Base-by-base conservation (phyloP, 768 basidiomycete genomes). In the Cystofilobasidium capitatum region DNA sequence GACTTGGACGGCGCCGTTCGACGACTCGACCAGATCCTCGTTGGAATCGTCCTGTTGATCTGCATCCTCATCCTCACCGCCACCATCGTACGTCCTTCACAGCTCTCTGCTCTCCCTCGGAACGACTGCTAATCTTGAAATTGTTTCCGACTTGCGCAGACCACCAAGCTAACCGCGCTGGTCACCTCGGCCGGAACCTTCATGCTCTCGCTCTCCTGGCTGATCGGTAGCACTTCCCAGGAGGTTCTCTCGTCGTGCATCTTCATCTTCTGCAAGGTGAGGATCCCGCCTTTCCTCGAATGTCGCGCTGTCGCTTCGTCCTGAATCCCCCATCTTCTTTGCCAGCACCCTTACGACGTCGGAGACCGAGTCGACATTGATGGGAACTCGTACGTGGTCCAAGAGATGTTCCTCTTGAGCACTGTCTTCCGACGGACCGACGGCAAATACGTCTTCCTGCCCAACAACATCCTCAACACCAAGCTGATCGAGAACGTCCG, bases 191-290 rank as follows among this genome's bases (percentile, higher is more conserved):
- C 88, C 45, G 88, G 88, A 39, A 83, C 83, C 0, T 79, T 84
- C 65, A 74, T 84, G 39, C 80, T 84, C 39, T 82, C 80, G 72
- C 80, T 91, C 51, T 88, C 87, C 70, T 91, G 89, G 89, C 83
- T 91, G 64, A 89, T 93, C 71, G 91, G 91, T 44, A 75, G 76
- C 22, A 88, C 85, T 63, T 80, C 88, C 69, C 83, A 88, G 70
- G 89, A 91, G 76, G 84, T 92, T 54, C 80, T 93, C 64, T 84
- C 84, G 6, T 86, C 86, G 66, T 89, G 91, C 75, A 91, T 93
- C 74, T 93, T 96, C 82, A 80, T 96, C 35, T 92, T 93, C 78
- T 82, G 91, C 76, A 89, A 89, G n/a, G n/a, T n/a, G n/a, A n/a
- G n/a, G 69, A 24, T 49, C 16, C 47, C 47, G 5, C 29, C n/a